A percentile compares a stretch with the other conserved stretches of the same genome.
Conservation (phyloP, 2,329 filamentous ascomycete species). For the Tolypocladium nubicola region DNA sequence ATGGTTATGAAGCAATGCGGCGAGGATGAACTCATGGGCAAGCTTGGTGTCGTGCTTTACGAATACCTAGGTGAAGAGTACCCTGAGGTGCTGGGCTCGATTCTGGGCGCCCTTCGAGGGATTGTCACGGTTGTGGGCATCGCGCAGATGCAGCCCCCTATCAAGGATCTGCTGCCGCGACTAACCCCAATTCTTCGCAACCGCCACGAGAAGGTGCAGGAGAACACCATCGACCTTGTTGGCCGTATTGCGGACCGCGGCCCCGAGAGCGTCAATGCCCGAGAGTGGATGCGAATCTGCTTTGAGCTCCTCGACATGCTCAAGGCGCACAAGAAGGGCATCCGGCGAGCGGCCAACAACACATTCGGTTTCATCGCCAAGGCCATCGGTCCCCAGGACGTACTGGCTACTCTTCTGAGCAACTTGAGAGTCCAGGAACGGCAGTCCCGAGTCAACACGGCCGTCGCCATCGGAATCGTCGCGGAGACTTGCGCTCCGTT, state of each 20-base stretch:
- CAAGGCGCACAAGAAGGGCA: conserved; percentile 99
- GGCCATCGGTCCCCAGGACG: conserved; percentile 95
- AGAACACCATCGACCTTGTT: conserved; percentile 96
- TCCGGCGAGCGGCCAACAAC: conserved; percentile 95
- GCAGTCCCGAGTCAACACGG: conserved; percentile 96
- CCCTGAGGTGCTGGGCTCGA: conserved; percentile 92
- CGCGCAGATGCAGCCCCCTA: conserved; percentile 94
- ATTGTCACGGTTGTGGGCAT: conserved; percentile 98
- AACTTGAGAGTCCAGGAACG: conserved; percentile 95
- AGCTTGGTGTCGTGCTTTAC: conserved; percentile 88
- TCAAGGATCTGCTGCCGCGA: conserved; percentile 88
- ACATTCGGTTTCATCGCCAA: conserved; percentile 99
- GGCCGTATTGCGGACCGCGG: conserved; percentile 96
- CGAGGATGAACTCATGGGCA: conserved; percentile 91
- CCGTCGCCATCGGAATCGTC: conserved; percentile 95
- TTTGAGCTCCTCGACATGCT: conserved; percentile 99
- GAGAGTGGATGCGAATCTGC: conserved; percentile 99
- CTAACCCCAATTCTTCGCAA: conserved; percentile 97
- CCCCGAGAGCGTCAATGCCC: conserved; percentile 88
- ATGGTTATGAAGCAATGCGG: conserved; percentile 99
- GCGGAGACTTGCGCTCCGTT: conserved; percentile 97
- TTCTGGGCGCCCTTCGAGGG: conserved; percentile 84
- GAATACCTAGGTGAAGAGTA: conserved; percentile 99
- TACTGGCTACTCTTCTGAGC: conserved; percentile 88
- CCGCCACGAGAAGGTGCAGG: conserved; percentile 97